phyloP scores from a whole-genome alignment of 225 moss, liverwort and hornwort genomes.

The Marchantia paleacea region DNA sequence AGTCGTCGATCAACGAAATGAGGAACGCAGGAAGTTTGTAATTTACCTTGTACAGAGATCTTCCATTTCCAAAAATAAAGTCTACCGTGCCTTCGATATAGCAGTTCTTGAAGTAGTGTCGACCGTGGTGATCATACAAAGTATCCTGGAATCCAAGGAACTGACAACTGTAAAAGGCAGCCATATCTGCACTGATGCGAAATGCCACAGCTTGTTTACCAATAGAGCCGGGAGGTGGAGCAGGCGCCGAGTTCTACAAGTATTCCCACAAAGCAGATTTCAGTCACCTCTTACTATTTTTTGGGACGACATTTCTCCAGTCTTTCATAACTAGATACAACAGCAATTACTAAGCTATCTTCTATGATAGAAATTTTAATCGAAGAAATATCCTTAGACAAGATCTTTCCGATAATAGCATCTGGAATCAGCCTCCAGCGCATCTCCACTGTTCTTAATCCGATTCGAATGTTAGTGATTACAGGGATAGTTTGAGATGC shows the following conservation, averaged over 20 bases:
- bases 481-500: no score
- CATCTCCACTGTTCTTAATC: no score
- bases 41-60: conserved; percentile 62
- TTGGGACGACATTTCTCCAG: neutral
- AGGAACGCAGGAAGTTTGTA: neutral
- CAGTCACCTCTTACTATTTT: neutral
- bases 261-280: neutral
- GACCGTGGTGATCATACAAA: conserved; percentile 65
- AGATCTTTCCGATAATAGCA: no score
- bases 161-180: conserved; percentile 58
- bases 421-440: no score
- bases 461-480: no score
- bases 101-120: conserved; percentile 69
- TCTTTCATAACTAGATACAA: no score
- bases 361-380: no score
- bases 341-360: no score
- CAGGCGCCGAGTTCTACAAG: conserved; percentile 58
- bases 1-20: no score
- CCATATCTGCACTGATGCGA: conserved; percentile 60
- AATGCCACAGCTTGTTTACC: conserved; percentile 66
- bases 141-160: conserved; percentile 71
- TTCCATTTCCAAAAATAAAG: conserved; percentile 70
- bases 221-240: conserved; percentile 49
- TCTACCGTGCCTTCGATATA: conserved; percentile 63
- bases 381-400: no score